Conservation (phyloP, 2,329 filamentous ascomycete genomes). For the Colletotrichum sp. region DNA sequence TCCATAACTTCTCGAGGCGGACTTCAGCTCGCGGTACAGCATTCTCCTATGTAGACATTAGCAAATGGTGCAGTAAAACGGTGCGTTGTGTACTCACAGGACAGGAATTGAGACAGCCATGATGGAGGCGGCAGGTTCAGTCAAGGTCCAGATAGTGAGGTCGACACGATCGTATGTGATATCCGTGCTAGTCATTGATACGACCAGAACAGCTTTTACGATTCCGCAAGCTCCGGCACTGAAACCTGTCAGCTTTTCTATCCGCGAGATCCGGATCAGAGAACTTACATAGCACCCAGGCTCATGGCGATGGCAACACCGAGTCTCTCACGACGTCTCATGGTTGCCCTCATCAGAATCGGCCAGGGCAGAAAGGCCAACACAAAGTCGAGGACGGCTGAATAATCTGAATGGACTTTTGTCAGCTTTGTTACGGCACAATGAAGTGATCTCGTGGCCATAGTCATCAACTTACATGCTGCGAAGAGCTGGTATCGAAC, state of each 20-base stretch:
- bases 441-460: not conserved
- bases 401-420: constrained; percentile 29
- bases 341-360: constrained; percentile 35
- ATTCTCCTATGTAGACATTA: constrained; percentile 29
- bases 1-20: constrained; percentile 30
- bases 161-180: constrained; percentile 38
- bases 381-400: constrained; percentile 36
- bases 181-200: constrained; percentile 34
- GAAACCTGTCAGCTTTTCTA: not conserved
- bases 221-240: constrained; percentile 36
- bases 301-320: constrained; percentile 41
- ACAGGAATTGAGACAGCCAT: constrained; percentile 39
- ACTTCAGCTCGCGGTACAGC: constrained; percentile 36
- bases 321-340: constrained; percentile 35
- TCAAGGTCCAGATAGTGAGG: constrained; percentile 38
- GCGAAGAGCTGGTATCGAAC: constrained; percentile 34
- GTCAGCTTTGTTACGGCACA: not conserved
- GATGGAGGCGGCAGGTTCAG: constrained; percentile 38
- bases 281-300: constrained; percentile 34
- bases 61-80: not conserved
- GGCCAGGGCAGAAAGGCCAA: constrained; percentile 37
- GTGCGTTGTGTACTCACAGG: constrained; percentile 26
- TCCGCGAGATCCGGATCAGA: not conserved
- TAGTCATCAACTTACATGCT: constrained; percentile 27
- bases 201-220: constrained; percentile 36